A percentile compares a stretch with the other conserved stretches of the same genome.
phyloP scores from a whole-genome alignment of 2,329 filamentous ascomycete species.

The Monilinia polystroma region DNA sequence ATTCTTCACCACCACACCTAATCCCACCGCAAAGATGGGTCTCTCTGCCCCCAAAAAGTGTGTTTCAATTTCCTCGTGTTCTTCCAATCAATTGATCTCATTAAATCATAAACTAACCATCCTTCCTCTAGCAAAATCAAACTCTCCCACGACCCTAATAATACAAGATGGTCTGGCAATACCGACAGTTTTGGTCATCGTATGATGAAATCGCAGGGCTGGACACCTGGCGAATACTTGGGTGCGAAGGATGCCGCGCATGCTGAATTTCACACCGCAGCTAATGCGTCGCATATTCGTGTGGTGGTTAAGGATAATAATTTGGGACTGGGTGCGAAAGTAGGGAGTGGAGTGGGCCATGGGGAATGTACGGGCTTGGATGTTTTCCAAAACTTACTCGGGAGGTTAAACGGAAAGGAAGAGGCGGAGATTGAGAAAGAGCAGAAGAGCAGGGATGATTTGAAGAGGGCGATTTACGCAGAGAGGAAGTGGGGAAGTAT shows the following conservation, averaged over 20 bases:
- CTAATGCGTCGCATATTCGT: slow-evolving; percentile 81
- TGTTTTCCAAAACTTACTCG: slow-evolving; percentile 81
- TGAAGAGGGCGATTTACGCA: slow-evolving; percentile 71
- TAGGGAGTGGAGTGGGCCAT: slow-evolving; percentile 64
- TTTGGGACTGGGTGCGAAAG: slow-evolving; percentile 81
- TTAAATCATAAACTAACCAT: slow-evolving; percentile 41
- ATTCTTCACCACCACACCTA: neutral
- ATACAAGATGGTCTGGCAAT: slow-evolving; percentile 86
- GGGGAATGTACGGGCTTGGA: slow-evolving; percentile 79
- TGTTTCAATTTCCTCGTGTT: slow-evolving; percentile 35
- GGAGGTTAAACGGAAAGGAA: slow-evolving; percentile 83
- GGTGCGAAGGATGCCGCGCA: slow-evolving; percentile 76
- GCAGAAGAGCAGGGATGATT: slow-evolving; percentile 63
- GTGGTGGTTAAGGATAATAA: slow-evolving; percentile 87
- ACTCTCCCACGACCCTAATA: slow-evolving; percentile 90
- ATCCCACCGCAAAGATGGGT: slow-evolving; percentile 53
- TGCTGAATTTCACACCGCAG: slow-evolving; percentile 71
- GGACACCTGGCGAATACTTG: slow-evolving; percentile 80
- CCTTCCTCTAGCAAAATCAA: slow-evolving; percentile 53
- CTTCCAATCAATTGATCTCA: neutral
- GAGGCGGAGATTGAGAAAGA: slow-evolving; percentile 71
- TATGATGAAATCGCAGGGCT: slow-evolving; percentile 85
- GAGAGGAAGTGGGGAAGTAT: slow-evolving; percentile 75
- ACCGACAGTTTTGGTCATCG: slow-evolving; percentile 83
- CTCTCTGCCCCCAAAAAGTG: slow-evolving; percentile 68